phyloP scores from a whole-genome alignment of 306 rosid species.

The Rubus parviflorus region DNA sequence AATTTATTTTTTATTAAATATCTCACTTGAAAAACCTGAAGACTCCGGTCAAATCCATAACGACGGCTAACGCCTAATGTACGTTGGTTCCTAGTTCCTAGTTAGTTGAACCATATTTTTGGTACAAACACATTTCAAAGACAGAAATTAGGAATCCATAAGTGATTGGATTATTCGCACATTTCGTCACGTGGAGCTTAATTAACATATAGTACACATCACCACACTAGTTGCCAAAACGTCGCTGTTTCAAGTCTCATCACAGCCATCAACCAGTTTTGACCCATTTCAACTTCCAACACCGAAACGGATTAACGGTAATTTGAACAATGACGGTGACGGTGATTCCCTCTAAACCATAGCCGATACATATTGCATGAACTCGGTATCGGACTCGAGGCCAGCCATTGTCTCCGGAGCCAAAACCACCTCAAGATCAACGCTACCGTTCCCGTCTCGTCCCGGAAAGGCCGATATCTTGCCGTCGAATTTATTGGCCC shows the following conservation, averaged over 20 bases:
- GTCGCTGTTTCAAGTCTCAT: conserved; percentile 7
- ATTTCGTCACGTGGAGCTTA: conserved; percentile 4
- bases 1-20: too few relatives aligned
- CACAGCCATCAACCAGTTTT: conserved; percentile 4
- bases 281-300: conserved; percentile 8
- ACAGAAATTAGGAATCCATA: not conserved
- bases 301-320: not conserved
- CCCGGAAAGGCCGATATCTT: conserved; percentile 89
- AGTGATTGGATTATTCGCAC: not conserved
- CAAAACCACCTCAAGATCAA: conserved; percentile 83
- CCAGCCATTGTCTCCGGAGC: conserved; percentile 74
- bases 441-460: conserved; percentile 69
- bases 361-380: conserved; percentile 67
- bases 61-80: not conserved
- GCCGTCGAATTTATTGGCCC: conserved; percentile 81
- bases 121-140: not conserved
- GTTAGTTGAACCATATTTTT: not conserved
- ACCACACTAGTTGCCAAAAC: not conserved
- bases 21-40: too few relatives aligned
- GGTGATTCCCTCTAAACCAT: not conserved
- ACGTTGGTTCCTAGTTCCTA: not conserved
- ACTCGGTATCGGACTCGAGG: conserved; percentile 58
- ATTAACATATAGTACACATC: not conserved
- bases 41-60: not conserved
- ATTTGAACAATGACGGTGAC: not conserved